Base-by-base conservation (phyloP, 192 early-diverging fungal species). In the Gaertneriomyces semiglobifer region DNA sequence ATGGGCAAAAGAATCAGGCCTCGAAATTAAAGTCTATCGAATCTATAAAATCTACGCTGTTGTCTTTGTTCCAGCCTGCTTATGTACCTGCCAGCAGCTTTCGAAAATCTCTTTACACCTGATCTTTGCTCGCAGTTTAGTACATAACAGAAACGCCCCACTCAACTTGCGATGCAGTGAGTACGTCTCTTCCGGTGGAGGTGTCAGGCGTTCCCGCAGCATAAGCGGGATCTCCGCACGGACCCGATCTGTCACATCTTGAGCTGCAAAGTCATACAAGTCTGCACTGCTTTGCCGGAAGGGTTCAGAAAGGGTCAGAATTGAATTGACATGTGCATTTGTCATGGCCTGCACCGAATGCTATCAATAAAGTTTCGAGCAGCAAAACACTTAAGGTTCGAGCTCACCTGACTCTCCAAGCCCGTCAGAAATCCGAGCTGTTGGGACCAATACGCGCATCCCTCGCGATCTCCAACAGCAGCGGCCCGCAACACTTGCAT, bases 101-200 rank as follows among this genome's bases (percentile, higher is more conserved):
- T 52, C 54, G 71, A 79, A 79, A 20, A 79, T 41, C 5, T 53
- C 46, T 46, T 59, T 72, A 63, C 81, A 82, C 41, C 52, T 33
- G 16, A 91, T 81, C 20, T 75, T 66, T 1, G 86, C 82, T 18
- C 87, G 71, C 38, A 98, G 74, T 74, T 89, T 92, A 14, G 90
- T 84, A 70, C 94, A 98, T 18, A 97, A 74, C 74, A 98, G 76
- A 71, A 94, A 97, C 0, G 89, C 91, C 1, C 96, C 94, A 18
- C 89, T 91, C 48, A 99, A 82, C 70, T 97, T 99, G 43, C 93
- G 81, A 63, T 99, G 96, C 73, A 97, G 75, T 11, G 90, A 90
- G 74, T 99, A 99, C 5, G 92, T 93, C 73, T 96, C 94, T 64
- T 99, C 96, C n/a, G 96, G 96, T 5, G 96, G 96, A 10, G 96